Evolutionary conservation across 2,329 filamentous ascomycete species (phyloP), one percentile per base, ranked within the genome.

Genomic region (Colletotrichum spinosum): DNA sequence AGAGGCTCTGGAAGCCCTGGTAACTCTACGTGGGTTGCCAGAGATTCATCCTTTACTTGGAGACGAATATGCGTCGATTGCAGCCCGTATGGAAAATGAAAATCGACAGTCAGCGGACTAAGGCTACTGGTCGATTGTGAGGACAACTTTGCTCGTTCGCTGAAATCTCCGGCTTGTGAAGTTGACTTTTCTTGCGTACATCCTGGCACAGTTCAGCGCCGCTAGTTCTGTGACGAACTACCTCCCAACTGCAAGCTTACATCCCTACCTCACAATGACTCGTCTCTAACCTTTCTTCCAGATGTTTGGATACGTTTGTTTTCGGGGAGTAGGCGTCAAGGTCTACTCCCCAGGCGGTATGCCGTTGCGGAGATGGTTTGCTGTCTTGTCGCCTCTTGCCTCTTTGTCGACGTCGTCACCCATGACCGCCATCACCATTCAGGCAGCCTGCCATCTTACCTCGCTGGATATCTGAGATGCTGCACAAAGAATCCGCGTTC

Each of bases 171-270:
- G 78, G 17, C 76, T 79, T 2, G 70, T 79, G 17, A 77, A 79
- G 60, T 77, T 80, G 38, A 69, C 72, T 7, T 69, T 80, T 5
- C 65, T 79, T 34, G 75, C 76, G 0, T 81, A 78, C 33, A 72
- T 74, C 0, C 72, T 82, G 11, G 72, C 81, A 0, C 78, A 84
- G 68, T 75, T 82, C 48, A 80, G 78, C 0, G 79, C 81, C 9
- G 80, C 79, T 44, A 80, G 80, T 70, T 74, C 76, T 1, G 78
- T 84, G 50, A 80, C 80, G 0, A 71, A 76, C 25, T 80, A 84
- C 67, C 70, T 83, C 8, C 73, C 82, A 15, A 45, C 42, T 8
- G 25, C 25, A 25, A 25, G 3, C 1, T 25, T 25, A 25, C 25
- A 25, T 25, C 13, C 9, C 11, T 6, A 8, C 13, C 12, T 17